phyloP scores from a whole-genome alignment of 345 rosid species.

The Erodium maritimum region DNA sequence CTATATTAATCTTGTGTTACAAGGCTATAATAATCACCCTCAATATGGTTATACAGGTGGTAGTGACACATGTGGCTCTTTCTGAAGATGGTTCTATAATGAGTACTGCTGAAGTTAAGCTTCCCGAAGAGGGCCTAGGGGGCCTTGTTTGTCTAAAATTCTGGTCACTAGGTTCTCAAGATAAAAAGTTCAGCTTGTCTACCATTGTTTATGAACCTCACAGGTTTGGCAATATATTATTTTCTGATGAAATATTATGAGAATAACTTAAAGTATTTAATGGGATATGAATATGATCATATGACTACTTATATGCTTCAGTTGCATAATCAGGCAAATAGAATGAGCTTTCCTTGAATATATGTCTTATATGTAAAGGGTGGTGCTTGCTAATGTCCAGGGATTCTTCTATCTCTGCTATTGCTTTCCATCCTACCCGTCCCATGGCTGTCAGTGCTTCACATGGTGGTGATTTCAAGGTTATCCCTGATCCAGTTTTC shows the following conservation, averaged over 20 bases:
- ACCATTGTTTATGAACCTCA: constrained; percentile 93
- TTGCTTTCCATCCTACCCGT: constrained; percentile 65
- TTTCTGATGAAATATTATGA: background rate
- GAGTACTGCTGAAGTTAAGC: constrained; percentile 78
- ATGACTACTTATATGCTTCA: too few relatives aligned
- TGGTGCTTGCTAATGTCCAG: constrained; percentile 17
- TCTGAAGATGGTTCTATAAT: constrained; percentile 71
- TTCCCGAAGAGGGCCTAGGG: constrained; percentile 81
- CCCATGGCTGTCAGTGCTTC: constrained; percentile 77
- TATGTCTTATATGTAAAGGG: too few relatives aligned
- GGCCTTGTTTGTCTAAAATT: constrained; percentile 80
- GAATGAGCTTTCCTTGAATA: too few relatives aligned
- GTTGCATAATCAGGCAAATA: too few relatives aligned
- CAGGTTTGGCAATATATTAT: constrained; percentile 29
- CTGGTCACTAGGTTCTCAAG: constrained; percentile 49
- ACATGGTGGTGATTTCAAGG: constrained; percentile 90
- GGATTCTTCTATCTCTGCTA: constrained; percentile 70
- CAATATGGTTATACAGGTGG: constrained; percentile 28
- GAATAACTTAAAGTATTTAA: too few relatives aligned
- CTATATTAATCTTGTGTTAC: too few relatives aligned
- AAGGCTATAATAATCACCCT: background rate
- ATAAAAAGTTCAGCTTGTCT: constrained; percentile 53
- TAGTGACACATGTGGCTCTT: constrained; percentile 65
- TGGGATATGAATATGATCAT: too few relatives aligned
- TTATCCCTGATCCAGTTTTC: constrained; percentile 8